A percentile compares a stretch with the other conserved stretches of the same genome.
phyloP scores from a whole-genome alignment of 177 flowering plant genomes.

The Vitis hybrid region DNA sequence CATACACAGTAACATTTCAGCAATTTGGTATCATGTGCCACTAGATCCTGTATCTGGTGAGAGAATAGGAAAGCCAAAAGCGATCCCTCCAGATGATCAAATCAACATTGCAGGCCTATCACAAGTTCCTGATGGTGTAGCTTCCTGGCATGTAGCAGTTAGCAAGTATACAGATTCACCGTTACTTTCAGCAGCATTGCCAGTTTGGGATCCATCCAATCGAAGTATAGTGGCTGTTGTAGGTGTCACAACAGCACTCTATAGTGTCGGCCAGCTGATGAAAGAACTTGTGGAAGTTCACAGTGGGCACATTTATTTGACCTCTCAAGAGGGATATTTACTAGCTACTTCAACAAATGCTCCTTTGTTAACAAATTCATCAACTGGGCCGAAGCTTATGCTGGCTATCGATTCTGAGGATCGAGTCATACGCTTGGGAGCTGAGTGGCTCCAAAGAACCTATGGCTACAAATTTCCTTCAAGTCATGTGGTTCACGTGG shows the following conservation, averaged over 20 bases:
- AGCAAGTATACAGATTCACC: conserved; percentile 90
- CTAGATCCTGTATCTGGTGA: conserved; percentile 78
- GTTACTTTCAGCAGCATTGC: conserved; percentile 90
- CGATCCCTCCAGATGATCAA: conserved; percentile 82
- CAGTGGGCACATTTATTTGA: conserved; percentile 87
- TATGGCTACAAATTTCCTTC: conserved; percentile 46
- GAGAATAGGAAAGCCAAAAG: conserved; percentile 58
- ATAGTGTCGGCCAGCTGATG: conserved; percentile 94
- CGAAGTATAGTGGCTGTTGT: conserved; percentile 88
- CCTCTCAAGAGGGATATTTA: conserved; percentile 89
- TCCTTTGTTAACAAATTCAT: conserved; percentile 67
- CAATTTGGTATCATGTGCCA: conserved; percentile 85
- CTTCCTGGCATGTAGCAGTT: conserved; percentile 92
- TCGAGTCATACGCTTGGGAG: conserved; percentile 63
- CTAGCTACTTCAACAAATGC: conserved; percentile 90
- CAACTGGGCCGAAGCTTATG: conserved; percentile 66
- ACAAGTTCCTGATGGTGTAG: conserved; percentile 80
- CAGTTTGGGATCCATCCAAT: conserved; percentile 70
- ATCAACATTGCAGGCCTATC: conserved; percentile 87
- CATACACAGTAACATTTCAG: conserved; percentile 56
- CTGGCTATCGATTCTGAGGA: conserved; percentile 80
- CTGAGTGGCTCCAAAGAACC: conserved; percentile 61
- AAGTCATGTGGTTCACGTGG: conserved; percentile 71
- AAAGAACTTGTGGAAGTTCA: conserved; percentile 82
- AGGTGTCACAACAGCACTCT: conserved; percentile 91